Evolutionary conservation across 1,284 basidiomycete species (phyloP), one percentile per base, ranked within the genome.

Genomic region (Cerioporus squamosus): DNA sequence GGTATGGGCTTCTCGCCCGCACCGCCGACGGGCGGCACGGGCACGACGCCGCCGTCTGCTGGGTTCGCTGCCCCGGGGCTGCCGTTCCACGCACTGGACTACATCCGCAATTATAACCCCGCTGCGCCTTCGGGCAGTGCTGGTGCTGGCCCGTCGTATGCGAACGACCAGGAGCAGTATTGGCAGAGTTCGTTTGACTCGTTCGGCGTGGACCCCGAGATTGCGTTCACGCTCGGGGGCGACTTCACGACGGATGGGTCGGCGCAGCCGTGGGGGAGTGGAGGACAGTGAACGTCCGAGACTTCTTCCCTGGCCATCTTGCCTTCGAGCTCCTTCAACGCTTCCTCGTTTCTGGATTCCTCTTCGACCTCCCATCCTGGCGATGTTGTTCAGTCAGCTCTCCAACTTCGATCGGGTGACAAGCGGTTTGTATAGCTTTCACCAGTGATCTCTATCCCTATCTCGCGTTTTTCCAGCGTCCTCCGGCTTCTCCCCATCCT

Each of bases 11-110:
- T 80, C 15, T 80, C 80, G 17, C 80, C 84, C 8, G 80, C 85
- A 2, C 80, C 83, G 2, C 79, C 79, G 3, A 73, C 84, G 18
- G 79, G 81, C 3, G 80, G 80, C 3, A 73, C 86, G 51, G 79
- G 80, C 12, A 81, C 80, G 24, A 81, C 85, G 15, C 81, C 86
- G 6, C 82, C 85, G 4, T 81, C 80, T 2, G 75, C 85, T 23
- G 80, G 82, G 3, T 91, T 91, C 69, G 79, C 83, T 60, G 83
- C 84, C 5, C 77, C 85, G 29, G 90, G 91, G 29, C 76, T 93
- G 26, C 91, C 91, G 0, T 93, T 93, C 78, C 81, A 85, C 42
- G 91, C 90, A 17, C 78, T 93, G 43, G 91, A 93, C 66, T 93
- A 83, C 66, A 86, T 93, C 65, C 84, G 88, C 62, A 92, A 90